Evolutionary conservation across 225 moss, liverwort and hornwort genomes (phyloP), one percentile per base, ranked within the genome.

Genomic region (Marchantia polymorpha): DNA sequence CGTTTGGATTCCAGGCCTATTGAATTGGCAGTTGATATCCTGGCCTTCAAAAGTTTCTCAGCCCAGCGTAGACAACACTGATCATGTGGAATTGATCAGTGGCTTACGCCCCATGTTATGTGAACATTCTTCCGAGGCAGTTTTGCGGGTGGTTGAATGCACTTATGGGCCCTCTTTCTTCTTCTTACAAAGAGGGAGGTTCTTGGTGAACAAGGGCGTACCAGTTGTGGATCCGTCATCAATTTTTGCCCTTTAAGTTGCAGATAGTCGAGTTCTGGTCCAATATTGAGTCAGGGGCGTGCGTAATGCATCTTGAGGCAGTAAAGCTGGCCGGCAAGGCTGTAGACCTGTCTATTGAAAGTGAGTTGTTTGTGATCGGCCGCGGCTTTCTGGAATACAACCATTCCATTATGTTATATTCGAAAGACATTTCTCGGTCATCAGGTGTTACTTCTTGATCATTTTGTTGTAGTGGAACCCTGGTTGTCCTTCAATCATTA

Each of bases 201-300:
- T 69, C 76, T 75, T 49, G 64, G 79, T 50, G 31, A 64, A 76
- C 54, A 29, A 81, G 55, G 72, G 47, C 9, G 78, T 58, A 78
- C 60, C 55, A 64, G 70, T 71, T 77, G 73, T 73, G 58, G 75
- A 86, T 81, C 69, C 77, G 71, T 83, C 83, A 79, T 81, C 25
- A 81, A 84, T 55, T 84, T 84, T 87, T 87, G 82, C 82, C 80
- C 82, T 65, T 80, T 29, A 82, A 80, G 82, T 74, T 76, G 58
- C 80, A 84, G 80, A 80, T 73, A 82, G 79, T 71, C 79, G 80
- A 70, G 39, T 75, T 82, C 77, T 80, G 81, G 78, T 83, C 88
- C 85, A 86, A 72, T 53, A 39, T 67, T 77, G 47, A 81, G 78
- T 73, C 68, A 54, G 75, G 79, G 85, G 79, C 75, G 83, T 74